Base-by-base conservation (phyloP, 2,329 filamentous ascomycete genomes). In the Xylaria sp. region DNA sequence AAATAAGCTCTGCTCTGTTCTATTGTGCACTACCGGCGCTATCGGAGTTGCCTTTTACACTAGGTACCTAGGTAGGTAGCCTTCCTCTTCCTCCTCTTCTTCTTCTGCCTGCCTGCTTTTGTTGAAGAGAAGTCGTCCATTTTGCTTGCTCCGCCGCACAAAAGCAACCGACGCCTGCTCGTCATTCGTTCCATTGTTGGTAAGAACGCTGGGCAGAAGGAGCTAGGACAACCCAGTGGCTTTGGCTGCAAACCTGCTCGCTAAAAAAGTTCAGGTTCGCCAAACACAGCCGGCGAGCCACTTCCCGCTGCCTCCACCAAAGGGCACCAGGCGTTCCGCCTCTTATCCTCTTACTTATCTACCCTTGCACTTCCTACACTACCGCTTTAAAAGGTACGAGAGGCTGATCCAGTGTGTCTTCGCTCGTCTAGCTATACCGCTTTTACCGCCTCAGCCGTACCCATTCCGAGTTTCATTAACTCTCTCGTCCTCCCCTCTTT, bases 331-430 rank as follows among this genome's bases (percentile, higher is more conserved):
- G 20, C 31, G 58, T 58, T 49, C 44, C 59, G 53, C 63, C 36
- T 36, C 42, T 42, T 65, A 60, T 46, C 59, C 59, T 51, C 36
- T 38, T 28, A 28, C 36, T 40, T 40, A 40, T 10, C 13, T 40
- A 61, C 53, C 59, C 59, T 51, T 44, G 49, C 53, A 33, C 33
- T 9, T 33, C 56, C 28, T 46, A 23, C 53, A 23, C 49, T 56
- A 51, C 60, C 40, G 40, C 44, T 57, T 56, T 63, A 9, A 40
- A 49, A 51, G 53, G 53, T 56, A 56, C 53, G 53, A 68, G 59
- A 59, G 65, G 63, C 66, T 65, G 67, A 66, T 67, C 59, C 63
- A 62, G 69, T 65, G 67, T 63, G 49, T 70, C 59, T 46, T 65
- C 67, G 46, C 59, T 61, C 62, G 60, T 66, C 60, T 42, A 33